Evolutionary conservation across 2,329 filamentous ascomycete species (phyloP), one percentile per base, ranked within the genome.

Genomic region (Curvularia sp.): DNA sequence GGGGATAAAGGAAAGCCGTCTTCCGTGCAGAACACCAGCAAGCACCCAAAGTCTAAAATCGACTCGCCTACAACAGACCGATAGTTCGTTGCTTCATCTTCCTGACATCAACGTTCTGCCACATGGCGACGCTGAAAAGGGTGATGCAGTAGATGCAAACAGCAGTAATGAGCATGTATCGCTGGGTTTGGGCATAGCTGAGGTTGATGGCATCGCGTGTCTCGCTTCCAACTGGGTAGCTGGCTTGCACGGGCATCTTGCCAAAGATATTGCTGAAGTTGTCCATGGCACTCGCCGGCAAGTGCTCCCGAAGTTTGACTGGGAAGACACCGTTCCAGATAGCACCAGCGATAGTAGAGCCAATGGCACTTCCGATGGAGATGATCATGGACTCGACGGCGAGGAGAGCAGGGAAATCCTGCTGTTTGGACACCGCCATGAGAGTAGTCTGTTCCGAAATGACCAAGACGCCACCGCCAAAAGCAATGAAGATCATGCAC

Each of bases 311-410:
- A 13, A 89, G 78, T 10, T 81, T 81, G 18, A 78, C 74, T 5
- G 82, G 83, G 66, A 90, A 85, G 1, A 84, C 82, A 59, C 83
- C 81, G 0, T 84, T 86, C 88, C 88, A 91, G 61, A 91, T 85
- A 9, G 87, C 87, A 0, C 83, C 83, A 0, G 88, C 83, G 48
- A 90, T 82, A 7, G 87, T 83, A n/a, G 62, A 71, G 0, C 77
- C 77, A 28, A 79, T 73, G 20, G 76, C 75, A 35, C 69, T 67
- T 6, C 77, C 89, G 59, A 90, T 83, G 57, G 83, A 83, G 62
- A 85, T 81, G 47, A 87, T 84, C 44, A 89, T 83, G 12, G 84
- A 80, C 54, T 88, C 81, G 62, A 90, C 80, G 18, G 72, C 72
- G 7, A 75, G 63, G 1, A 74, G 63, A 12, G 70, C 71, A 9